phyloP scores from a whole-genome alignment of 352 stramenopile species.

The Aphanomyces cochlioides region DNA sequence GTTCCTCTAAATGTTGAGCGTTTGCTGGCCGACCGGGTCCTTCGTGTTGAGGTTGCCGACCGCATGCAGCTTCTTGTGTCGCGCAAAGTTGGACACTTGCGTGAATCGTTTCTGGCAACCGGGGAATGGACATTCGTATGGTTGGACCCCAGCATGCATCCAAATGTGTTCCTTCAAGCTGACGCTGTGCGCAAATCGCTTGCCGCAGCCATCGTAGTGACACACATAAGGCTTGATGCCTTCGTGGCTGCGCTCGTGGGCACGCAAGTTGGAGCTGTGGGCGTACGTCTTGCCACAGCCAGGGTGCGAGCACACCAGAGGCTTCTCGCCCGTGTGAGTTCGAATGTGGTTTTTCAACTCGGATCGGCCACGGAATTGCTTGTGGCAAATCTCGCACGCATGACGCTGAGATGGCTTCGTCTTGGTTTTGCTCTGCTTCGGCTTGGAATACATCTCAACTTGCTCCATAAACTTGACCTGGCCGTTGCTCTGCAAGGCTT shows the following conservation, averaged over 20 bases:
- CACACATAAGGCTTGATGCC: conserved; percentile 89
- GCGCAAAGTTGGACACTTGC: conserved; percentile 82
- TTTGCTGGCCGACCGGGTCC: neutral
- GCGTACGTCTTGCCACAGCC: conserved; percentile 87
- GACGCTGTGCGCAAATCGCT: conserved; percentile 87
- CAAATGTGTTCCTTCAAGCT: conserved; percentile 91
- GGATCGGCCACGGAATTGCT: conserved; percentile 79
- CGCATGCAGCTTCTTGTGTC: conserved; percentile 82
- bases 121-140: conserved; percentile 87
- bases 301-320: conserved; percentile 80
- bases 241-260: conserved; percentile 88
- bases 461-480: conserved; percentile 85
- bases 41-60: neutral
- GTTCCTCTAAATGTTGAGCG: conserved; percentile 10
- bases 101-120: conserved; percentile 89
- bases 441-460: conserved; percentile 86
- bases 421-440: conserved; percentile 80
- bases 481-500: conserved; percentile 29
- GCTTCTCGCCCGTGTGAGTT: conserved; percentile 88
- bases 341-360: conserved; percentile 86
- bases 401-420: conserved; percentile 85
- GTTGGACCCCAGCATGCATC: conserved; percentile 88
- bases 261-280: conserved; percentile 87
- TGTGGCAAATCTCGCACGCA: conserved; percentile 78
- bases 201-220: conserved; percentile 85